Conservation (phyloP, 2,329 filamentous ascomycete species). For the Phaeosphaeria sp. region DNA sequence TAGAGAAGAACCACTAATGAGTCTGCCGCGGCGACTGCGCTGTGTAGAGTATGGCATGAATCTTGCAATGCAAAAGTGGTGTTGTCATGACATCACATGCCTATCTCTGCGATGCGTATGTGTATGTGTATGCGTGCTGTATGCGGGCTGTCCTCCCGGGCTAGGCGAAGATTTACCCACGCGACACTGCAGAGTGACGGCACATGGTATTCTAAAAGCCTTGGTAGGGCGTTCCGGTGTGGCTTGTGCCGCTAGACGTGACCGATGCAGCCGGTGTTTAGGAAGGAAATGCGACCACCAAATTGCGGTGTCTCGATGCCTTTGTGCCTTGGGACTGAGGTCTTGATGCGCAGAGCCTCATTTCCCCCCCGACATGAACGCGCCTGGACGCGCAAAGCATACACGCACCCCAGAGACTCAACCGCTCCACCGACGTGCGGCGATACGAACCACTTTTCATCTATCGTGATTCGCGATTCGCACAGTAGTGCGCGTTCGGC, state of each 20-base stretch:
- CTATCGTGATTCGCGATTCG: no score
- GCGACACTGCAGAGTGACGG: conserved; percentile 16
- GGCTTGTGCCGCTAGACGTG: conserved; percentile 11
- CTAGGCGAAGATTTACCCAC: conserved; percentile 5
- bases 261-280: background rate
- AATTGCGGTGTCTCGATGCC: background rate
- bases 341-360: conserved; percentile 1
- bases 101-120: conserved; percentile 1
- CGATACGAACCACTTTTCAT: conserved; percentile 10
- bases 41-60: background rate
- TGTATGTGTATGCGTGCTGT: background rate
- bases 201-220: background rate
- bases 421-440: background rate
- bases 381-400: background rate
- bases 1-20: conserved; percentile 55
- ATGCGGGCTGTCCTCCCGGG: background rate
- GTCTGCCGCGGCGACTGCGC: background rate
- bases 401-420: background rate
- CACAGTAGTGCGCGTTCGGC: background rate
- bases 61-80: background rate
- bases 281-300: background rate
- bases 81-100: conserved; percentile 17
- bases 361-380: background rate
- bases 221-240: conserved; percentile 8
- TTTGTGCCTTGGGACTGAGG: background rate